Evolutionary conservation across 176 grass and related monocot genomes (phyloP), one percentile per base, ranked within the genome.

Genomic region (Triticum timopheevii): DNA sequence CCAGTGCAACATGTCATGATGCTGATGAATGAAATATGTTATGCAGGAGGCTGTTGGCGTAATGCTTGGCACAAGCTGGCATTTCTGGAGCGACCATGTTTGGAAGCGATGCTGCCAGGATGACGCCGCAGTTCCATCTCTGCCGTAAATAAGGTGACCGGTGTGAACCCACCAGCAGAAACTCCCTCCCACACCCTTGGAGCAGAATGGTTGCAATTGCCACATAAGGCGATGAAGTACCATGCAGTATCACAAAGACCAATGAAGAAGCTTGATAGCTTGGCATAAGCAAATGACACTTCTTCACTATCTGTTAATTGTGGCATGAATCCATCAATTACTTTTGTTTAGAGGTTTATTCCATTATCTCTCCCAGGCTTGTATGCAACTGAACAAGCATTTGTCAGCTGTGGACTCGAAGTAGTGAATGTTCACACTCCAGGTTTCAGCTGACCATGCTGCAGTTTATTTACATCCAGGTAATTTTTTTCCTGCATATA

Each of bases 1-100:
- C 61, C 65, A 79, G 13, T 45, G 65, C 76, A 75, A 61, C 35
- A 71, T 45, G 76, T 62, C 84, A 35, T 47, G 11, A 23, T 47
- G 17, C 66, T 72, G 77, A 86, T 13, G 35, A 16, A 71, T 61
- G 34, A 17, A 56, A 8, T 69, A 31, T 31, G 33, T 69, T 3
- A 8, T 7, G 34, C 16, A 40, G 33, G 36, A 58, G 12, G 27
- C 20, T 13, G 16, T 70, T 75, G 42, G 69, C 15, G 24, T 49
- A 75, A 28, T 13, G 33, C 59, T 19, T 15, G 13, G 33, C 10
- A 16, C 19, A 52, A 3, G 25, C 63, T 68, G 79, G 17, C 3
- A 31, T 50, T 44, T 50, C 44, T 4, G 44, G 44, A 47, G 44
- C 44, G 3, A 1, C 44, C 10, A 47, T 47, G 44, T 47, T 47